A percentile compares a stretch with the other conserved stretches of the same genome.
Conservation (phyloP, 495 filamentous ascomycete genomes). For the Corynascus novoguineensis region DNA sequence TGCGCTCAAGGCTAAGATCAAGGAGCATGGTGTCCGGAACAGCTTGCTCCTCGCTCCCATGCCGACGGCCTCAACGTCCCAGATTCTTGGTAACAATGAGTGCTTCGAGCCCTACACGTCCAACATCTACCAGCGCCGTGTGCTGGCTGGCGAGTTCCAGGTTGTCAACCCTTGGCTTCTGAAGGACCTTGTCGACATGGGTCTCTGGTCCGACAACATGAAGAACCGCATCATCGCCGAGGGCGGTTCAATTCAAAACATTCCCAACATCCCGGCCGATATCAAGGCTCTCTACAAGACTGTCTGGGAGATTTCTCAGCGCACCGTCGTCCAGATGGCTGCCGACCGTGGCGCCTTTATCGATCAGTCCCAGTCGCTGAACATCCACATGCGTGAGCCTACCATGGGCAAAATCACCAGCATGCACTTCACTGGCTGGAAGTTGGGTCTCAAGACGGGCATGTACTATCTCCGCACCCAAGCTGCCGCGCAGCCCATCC, state of each 20-base stretch:
- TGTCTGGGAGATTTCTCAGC: conserved; percentile 99
- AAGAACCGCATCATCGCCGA: conserved; percentile 99
- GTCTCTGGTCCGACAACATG: conserved; percentile 99
- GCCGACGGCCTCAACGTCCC: conserved; percentile 93
- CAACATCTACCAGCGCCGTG: conserved; percentile 98
- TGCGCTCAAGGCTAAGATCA: conserved; percentile 80
- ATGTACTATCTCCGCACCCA: conserved; percentile 99
- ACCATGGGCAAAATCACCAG: conserved; percentile 99
- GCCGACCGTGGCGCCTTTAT: conserved; percentile 97
- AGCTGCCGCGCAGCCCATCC: conserved; percentile 92
- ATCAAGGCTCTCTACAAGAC: conserved; percentile 99
- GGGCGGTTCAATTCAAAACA: conserved; percentile 91
- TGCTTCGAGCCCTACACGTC: conserved; percentile 99
- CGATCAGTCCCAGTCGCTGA: conserved; percentile 96
- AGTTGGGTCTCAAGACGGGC: conserved; percentile 96
- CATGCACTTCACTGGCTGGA: conserved; percentile 99
- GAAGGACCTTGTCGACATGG: conserved; percentile 96
- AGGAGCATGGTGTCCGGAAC: conserved; percentile 89
- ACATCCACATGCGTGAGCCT: conserved; percentile 98
- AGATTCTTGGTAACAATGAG: conserved; percentile 97
- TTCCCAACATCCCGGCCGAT: conserved; percentile 90
- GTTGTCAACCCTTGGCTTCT: conserved; percentile 98
- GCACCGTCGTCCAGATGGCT: conserved; percentile 91
- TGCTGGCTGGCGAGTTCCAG: conserved; percentile 97
- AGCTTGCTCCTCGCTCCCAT: conserved; percentile 92